These are phyloP conservation scores for Ascochyta rabiei DNA, from an alignment of 2,329 filamentous ascomycete genomes.

Conservation along the genomic window DNA sequence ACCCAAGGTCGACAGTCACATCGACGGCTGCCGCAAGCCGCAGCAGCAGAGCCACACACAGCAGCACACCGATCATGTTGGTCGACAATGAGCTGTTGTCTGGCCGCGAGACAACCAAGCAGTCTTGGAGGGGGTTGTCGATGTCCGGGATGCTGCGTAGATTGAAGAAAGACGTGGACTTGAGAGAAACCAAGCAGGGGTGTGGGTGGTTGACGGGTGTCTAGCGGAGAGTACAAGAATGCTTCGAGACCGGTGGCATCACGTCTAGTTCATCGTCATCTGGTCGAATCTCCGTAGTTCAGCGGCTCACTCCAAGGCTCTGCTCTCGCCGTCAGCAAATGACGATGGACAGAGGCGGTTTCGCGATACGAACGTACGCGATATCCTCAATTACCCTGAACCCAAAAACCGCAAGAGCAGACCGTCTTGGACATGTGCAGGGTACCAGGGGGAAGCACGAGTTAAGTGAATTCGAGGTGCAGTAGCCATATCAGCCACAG, in stretches of 20 bases:
- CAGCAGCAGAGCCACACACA: constrained; percentile 30
- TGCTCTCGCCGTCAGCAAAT: constrained; percentile 1
- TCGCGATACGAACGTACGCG: constrained; percentile 8
- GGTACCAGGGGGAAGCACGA: neutral
- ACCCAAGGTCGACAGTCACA: constrained; percentile 65
- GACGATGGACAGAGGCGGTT: constrained; percentile 2
- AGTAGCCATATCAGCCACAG: constrained; percentile 10
- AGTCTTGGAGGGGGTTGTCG: neutral
- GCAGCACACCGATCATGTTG: constrained; percentile 31
- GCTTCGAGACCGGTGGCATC: constrained; percentile 9
- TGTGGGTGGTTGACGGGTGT: neutral
- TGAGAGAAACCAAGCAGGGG: neutral
- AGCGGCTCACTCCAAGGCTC: neutral
- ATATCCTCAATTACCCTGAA: neutral
- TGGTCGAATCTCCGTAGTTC: neutral
- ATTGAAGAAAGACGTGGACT: neutral
- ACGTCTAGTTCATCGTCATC: neutral
- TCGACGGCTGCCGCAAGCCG: constrained; percentile 43
- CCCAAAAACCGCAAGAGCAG: neutral
- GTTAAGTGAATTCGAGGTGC: constrained; percentile 2
- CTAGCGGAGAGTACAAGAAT: constrained; percentile 4
- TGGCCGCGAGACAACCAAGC: neutral
- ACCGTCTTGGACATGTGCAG: neutral
- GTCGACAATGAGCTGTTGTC: neutral
- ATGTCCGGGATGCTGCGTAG: neutral